Percentiles rank a stretch among this genome's conserved stretches.
These are phyloP conservation scores for Arxiozyma heterogenica DNA, from an alignment of 1,139 yeast species.

Conservation along the genomic window DNA sequence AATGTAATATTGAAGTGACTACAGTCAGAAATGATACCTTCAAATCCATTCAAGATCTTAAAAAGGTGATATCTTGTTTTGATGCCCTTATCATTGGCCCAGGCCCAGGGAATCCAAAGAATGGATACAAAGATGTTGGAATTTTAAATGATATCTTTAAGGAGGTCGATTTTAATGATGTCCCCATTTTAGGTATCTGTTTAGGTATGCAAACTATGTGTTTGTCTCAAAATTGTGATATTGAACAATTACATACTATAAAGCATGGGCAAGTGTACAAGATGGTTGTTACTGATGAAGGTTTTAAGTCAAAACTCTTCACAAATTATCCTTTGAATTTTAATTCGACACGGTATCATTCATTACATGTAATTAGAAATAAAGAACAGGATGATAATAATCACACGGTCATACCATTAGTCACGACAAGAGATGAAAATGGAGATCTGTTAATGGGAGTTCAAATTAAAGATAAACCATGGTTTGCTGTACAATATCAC, in stretches of 20 bases:
- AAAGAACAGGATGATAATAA: neutral
- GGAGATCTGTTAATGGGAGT: slow-evolving; percentile 67
- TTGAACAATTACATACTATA: slow-evolving; percentile 47
- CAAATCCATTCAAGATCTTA: slow-evolving; percentile 33
- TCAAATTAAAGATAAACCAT: slow-evolving; percentile 51
- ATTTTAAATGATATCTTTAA: slow-evolving; percentile 41
- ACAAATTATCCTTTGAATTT: slow-evolving; percentile 36
- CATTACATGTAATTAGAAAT: slow-evolving; percentile 46
- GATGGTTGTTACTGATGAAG: slow-evolving; percentile 32
- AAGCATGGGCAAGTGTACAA: slow-evolving; percentile 81
- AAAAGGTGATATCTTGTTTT: slow-evolving; percentile 37
- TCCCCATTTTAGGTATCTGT: slow-evolving; percentile 87
- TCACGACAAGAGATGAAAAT: slow-evolving; percentile 38
- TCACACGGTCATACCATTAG: slow-evolving; percentile 43
- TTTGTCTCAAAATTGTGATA: slow-evolving; percentile 48
- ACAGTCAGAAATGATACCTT: slow-evolving; percentile 73
- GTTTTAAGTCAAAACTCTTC: slow-evolving; percentile 32
- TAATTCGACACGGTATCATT: slow-evolving; percentile 81
- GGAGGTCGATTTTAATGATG: slow-evolving; percentile 11
- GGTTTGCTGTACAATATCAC: slow-evolving; percentile 92
- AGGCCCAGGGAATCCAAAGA: slow-evolving; percentile 88
- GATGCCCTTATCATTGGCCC: slow-evolving; percentile 87
- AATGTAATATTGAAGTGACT: slow-evolving; percentile 43
- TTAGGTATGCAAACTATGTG: slow-evolving; percentile 86
- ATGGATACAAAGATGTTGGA: slow-evolving; percentile 55